Conservation (phyloP, 192 early-diverging fungal genomes). For the Helicostylum pulchrum region DNA sequence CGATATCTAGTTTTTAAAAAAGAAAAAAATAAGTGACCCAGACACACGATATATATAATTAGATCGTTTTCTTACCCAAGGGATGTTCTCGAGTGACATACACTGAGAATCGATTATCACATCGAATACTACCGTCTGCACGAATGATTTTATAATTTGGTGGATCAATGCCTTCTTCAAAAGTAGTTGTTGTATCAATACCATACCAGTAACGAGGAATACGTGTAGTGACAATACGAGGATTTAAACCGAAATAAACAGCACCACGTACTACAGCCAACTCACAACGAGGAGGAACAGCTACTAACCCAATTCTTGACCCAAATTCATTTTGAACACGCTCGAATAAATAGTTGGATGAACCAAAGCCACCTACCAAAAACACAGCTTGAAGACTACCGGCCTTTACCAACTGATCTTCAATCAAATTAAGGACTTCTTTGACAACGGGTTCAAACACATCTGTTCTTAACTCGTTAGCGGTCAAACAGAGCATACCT, state of each 20-base stretch:
- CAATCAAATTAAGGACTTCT: conserved; percentile 47
- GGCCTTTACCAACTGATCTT: conserved; percentile 45
- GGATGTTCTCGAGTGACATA: conserved; percentile 43
- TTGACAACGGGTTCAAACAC: conserved; percentile 57
- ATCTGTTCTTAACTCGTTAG: conserved; percentile 41
- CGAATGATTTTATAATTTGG: conserved; percentile 47
- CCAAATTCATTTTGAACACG: conserved; percentile 47
- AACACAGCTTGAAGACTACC: conserved; percentile 46
- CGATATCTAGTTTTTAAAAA: conserved; percentile 27
- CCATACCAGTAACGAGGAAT: conserved; percentile 52
- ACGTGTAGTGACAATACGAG: conserved; percentile 45
- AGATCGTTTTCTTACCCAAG: conserved; percentile 10
- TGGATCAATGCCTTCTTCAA: conserved; percentile 49
- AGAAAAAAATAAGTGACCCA: neutral
- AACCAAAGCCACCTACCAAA: conserved; percentile 54
- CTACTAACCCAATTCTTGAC: conserved; percentile 35
- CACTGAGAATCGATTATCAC: conserved; percentile 52
- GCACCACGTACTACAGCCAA: conserved; percentile 54
- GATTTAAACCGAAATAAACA: conserved; percentile 51
- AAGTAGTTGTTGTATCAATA: conserved; percentile 47
- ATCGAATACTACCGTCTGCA: conserved; percentile 47
- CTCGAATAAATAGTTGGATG: conserved; percentile 48
- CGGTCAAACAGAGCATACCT: conserved; percentile 46
- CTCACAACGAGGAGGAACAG: conserved; percentile 53
- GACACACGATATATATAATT: neutral